Evolutionary conservation across 257 asterid species (phyloP), one percentile per base, ranked within the genome.

Genomic region (Agastache rugosa): DNA sequence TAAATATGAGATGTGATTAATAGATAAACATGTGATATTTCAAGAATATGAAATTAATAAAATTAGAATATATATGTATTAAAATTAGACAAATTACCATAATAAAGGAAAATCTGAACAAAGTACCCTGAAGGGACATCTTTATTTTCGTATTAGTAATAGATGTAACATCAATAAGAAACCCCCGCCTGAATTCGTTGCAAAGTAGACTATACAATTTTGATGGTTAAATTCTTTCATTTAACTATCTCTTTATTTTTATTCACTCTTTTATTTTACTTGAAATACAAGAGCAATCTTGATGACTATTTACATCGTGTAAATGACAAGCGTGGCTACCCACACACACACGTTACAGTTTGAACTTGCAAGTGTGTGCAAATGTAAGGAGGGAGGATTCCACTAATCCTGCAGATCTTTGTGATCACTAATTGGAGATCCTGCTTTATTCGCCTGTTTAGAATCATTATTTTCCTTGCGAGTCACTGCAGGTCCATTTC

Each of bases 391-490:
- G 19, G 41, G 35, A 27, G 53, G 14, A 39, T 60, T 6, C 70
- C 69, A 63, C 82, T 75, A 83, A 15, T 76, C 83, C 74, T 65
- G 83, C 77, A 77, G 61, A 48, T 83, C 87, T 55, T 37, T 60
- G 63, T 77, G 85, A 59, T 81, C 83, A 60, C 69, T 68, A 67
- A 56, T 31, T 6, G 79, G 54, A 48, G 84, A 61, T 42, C 73
- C 78, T 6, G 78, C 31, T 62, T 8, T 8, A 42, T 72, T 85
- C 25, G 88, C 29, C 67, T 73, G 82, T 42, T 80, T 84, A 16
- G 72, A 20, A 17, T 85, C 88, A 39, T 67, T 71, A 66, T 79
- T 87, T 19, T 87, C 97, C 77, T 88, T 86, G 47, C 79, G 91
- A 3, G 75, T 27, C 51, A 55, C 44, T 9, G 82, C 41, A 44